These are phyloP conservation scores for Phytophthora sp. DNA, from an alignment of 352 stramenopile species.

Conservation along the genomic window DNA sequence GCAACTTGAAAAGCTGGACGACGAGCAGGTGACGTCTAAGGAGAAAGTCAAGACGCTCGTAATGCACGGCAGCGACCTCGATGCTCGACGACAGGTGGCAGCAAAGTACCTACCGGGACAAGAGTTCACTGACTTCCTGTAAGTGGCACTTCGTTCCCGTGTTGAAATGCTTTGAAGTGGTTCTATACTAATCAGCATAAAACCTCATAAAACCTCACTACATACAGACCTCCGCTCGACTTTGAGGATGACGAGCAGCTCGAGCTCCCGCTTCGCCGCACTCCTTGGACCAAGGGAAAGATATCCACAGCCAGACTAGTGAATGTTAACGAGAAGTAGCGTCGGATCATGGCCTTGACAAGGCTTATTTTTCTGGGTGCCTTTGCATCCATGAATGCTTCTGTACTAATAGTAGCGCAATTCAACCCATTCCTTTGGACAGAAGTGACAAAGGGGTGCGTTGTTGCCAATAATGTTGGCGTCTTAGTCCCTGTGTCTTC, in stretches of 20 bases:
- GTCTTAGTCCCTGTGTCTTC: slow-evolving; percentile 14
- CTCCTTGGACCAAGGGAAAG: background rate
- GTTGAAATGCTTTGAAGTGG: slow-evolving; percentile 19
- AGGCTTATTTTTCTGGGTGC: background rate
- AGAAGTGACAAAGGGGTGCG: too few species aligned
- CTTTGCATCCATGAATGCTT: too few species aligned
- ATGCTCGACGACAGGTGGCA: slow-evolving; percentile 60
- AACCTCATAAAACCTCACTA: background rate
- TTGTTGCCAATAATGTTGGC: too few species aligned
- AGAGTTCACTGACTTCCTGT: slow-evolving; percentile 77
- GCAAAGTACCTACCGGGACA: slow-evolving; percentile 54
- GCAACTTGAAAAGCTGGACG: slow-evolving; percentile 63
- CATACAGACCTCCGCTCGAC: slow-evolving; percentile 53
- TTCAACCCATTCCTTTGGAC: too few species aligned
- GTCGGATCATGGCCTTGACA: background rate
- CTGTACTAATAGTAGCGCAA: too few species aligned
- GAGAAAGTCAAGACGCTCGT: slow-evolving; percentile 80
- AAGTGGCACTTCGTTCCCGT: slow-evolving; percentile 26
- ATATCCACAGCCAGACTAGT: background rate
- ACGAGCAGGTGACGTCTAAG: slow-evolving; percentile 58
- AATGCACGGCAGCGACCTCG: slow-evolving; percentile 76
- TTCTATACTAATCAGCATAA: background rate
- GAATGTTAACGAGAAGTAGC: slow-evolving; percentile 1
- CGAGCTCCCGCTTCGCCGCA: slow-evolving; percentile 25
- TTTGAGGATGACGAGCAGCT: slow-evolving; percentile 57